Evolutionary conservation across 805 yeast species (phyloP).

Genomic region (Saccharomycopsis fodiens): DNA sequence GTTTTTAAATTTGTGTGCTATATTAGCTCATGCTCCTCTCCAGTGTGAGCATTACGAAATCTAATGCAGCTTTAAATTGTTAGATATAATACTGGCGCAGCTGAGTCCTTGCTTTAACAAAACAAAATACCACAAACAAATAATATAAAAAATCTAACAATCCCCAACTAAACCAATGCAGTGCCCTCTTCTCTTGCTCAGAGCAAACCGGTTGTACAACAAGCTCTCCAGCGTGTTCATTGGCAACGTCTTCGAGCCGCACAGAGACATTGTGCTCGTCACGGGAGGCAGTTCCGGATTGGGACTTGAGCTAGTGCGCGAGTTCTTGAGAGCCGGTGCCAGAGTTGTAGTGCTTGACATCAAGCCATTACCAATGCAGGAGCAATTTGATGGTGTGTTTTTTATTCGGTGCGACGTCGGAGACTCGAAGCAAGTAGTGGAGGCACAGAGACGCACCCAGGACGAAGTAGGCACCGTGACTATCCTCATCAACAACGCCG

Average conservation of each 20-base stretch:
- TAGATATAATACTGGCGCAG: no score
- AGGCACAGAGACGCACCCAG: conserved; percentile 26
- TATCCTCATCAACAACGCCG: conserved; percentile 81
- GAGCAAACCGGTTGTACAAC: conserved; percentile 22
- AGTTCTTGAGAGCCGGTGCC: conserved; percentile 37
- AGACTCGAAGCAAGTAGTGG: conserved; percentile 36
- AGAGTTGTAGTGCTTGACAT: conserved; percentile 65
- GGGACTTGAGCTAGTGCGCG: conserved; percentile 54
- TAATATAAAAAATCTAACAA: no score
- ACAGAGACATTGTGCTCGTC: conserved; percentile 55
- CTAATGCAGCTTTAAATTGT: no score
- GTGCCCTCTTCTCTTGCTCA: conserved; percentile 11
- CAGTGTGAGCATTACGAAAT: no score
- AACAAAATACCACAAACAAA: no score
- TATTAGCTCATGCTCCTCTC: no score
- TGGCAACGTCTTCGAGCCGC: conserved; percentile 47
- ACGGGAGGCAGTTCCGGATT: conserved; percentile 86
- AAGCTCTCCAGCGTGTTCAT: conserved; percentile 33
- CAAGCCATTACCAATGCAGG: conserved; percentile 31
- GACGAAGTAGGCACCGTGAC: conserved; percentile 51
- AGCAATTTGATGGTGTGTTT: conserved; percentile 33
- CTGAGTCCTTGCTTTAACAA: no score
- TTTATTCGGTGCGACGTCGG: conserved; percentile 71
- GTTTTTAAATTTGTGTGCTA: no score
- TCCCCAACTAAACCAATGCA: no score